Evolutionary conservation across 208 protist genomes (phyloP), one percentile per base, ranked within the genome.

Genomic region (Crithidia acanthocephali): DNA sequence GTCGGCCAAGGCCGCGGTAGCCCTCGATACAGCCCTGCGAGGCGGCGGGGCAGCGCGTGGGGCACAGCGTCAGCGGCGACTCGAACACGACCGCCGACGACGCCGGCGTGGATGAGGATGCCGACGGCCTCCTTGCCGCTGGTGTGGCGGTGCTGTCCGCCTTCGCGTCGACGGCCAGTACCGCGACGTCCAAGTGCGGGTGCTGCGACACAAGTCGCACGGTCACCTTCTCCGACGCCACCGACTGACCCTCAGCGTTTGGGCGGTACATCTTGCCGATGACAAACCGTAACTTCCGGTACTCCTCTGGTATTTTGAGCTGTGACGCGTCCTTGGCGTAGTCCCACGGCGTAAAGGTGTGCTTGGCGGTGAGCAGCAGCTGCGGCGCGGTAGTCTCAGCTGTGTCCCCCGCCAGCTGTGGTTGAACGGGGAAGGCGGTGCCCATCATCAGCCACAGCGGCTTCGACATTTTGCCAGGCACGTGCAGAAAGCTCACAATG

Each of bases 401-500:
- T 6, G 32, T 2, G 45, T 53, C 23, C 8, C 4, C 11, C 35
- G 32, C 8, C 47, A n/a, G 45, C 20, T 45, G 76, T 33, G 23
- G 27, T 53, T 50, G 50, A 40, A 83, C 69, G 30, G 78, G 76
- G 63, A 91, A 92, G 28, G 87, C 86, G 0, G 90, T 92, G 35
- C 90, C 90, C 83, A 93, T 91, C 90, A 95, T 95, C 25, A 95
- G 74, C 87, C 90, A 95, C 61, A 91, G 55, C 27, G 89, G 89
- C 71, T 80, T 69, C 8, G 85, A 85, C 84, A 94, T 94, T 55
- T 90, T 90, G 3, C 86, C 86, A n/a, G 89, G 89, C 5, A 94
- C 85, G 52, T 94, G 84, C 30, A 94, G 51, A 57, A 92, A 94
- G 72, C 82, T 92, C 23, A 94, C 85, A 13, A 94, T 75, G 27